Evolutionary conservation across 441 rosid species (phyloP), one percentile per base, ranked within the genome.

Genomic region (Euphorbia schlechtendalii): DNA sequence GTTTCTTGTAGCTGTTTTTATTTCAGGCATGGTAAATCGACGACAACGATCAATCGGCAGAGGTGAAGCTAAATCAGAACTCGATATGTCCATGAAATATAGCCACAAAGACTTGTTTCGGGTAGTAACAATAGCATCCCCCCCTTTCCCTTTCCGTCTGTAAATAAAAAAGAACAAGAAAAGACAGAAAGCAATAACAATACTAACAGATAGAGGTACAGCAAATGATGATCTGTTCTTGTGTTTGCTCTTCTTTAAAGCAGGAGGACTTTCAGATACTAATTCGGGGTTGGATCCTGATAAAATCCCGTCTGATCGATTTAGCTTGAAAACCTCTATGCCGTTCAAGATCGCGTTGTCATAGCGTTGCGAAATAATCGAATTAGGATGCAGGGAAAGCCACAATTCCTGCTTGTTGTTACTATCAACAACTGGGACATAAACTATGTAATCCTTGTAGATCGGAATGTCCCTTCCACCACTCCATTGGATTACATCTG

Each of bases 1-100:
- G 58, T 81, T 67, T 57, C 63, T 28, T n/a, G 84, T 78, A n/a
- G 77, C 80, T 48, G 60, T 68, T 40, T 54, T 49, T 53, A 76
- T 71, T 70, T 80, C 71, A 0, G 59, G 15, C 3, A 75, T 25
- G 3, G 80, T 59, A 71, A 71, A 80, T 4, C 38, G 53, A 43
- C 71, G 72, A 56, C 72, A 61, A 15, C 70, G 57, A 63, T 60
- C 55, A 63, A 59, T 3, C 18, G 67, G 67, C 8, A 72, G 64
- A 38, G 40, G 28, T 30, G 24, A 15, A 61, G 52, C 17, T 3
- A 12, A 12, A 38, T 38, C 41, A 17, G 64, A 45, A 22, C 18
- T 65, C 20, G 70, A 64, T 64, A 10, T 67, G 3, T 64, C 21
- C 9, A 48, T 24, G 18, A 53, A 13, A 14, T 3, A 5, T 20